These are phyloP conservation scores for Leccinum rimulosum DNA, from an alignment of 768 basidiomycete genomes.

Conservation along the genomic window DNA sequence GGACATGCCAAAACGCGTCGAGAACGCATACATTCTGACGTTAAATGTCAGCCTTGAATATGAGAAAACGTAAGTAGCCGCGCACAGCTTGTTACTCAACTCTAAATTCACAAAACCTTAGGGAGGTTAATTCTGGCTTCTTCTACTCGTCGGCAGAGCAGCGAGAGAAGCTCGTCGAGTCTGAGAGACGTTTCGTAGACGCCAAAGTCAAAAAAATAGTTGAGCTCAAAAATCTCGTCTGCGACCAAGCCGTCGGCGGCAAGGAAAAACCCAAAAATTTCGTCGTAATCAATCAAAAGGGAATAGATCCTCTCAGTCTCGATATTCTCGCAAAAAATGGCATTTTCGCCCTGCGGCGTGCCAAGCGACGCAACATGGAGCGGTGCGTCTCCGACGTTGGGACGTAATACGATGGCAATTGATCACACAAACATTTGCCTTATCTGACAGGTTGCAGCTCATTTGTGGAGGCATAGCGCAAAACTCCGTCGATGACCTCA, in stretches of 20 bases:
- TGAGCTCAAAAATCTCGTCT: conserved; percentile 93
- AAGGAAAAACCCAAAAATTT: conserved; percentile 84
- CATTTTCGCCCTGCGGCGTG: conserved; percentile 89
- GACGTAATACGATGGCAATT: conserved; percentile 33
- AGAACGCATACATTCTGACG: conserved; percentile 93
- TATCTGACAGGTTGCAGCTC: conserved; percentile 70
- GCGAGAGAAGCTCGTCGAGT: conserved; percentile 97
- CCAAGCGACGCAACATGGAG: conserved; percentile 99
- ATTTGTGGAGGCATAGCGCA: conserved; percentile 94
- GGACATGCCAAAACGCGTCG: conserved; percentile 98
- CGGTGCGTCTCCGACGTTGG: conserved; percentile 46
- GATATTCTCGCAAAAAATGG: conserved; percentile 97
- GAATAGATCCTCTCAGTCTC: conserved; percentile 95
- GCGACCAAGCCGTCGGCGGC: conserved; percentile 85
- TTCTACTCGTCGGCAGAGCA: conserved; percentile 99
- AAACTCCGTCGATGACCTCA: conserved; percentile 96
- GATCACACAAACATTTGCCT: conserved; percentile 9
- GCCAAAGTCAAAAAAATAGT: conserved; percentile 94
- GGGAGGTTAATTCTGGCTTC: conserved; percentile 99
- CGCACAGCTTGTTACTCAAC: conserved; percentile 14
- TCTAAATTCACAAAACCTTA: conserved; percentile 34
- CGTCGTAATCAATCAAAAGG: conserved; percentile 98
- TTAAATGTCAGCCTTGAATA: conserved; percentile 98
- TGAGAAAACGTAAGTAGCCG: conserved; percentile 88
- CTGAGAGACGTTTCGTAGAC: conserved; percentile 92